Percentiles rank a stretch among this genome's conserved stretches.
These are phyloP conservation scores for Sphagnum contortum DNA, from an alignment of 225 moss, liverwort and hornwort genomes.

Conservation along the genomic window DNA sequence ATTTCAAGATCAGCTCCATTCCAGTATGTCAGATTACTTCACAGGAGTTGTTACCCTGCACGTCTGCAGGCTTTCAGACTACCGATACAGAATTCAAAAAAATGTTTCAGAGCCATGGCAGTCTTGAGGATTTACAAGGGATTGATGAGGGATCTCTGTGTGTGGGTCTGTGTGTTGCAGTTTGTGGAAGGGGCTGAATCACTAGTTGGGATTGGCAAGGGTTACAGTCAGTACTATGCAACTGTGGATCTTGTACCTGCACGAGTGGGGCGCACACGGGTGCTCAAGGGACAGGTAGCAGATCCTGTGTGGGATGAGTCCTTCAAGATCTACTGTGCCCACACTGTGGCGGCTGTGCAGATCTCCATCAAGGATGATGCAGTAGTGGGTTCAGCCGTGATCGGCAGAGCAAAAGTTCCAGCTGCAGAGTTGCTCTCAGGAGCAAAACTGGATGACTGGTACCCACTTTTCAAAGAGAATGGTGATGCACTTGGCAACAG, in stretches of 20 bases:
- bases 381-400: slow-evolving; percentile 49
- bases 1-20: not conserved
- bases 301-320: slow-evolving; percentile 74
- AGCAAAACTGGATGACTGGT: slow-evolving; percentile 49
- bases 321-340: slow-evolving; percentile 80
- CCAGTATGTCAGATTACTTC: not conserved
- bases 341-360: slow-evolving; percentile 43
- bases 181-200: slow-evolving; percentile 25
- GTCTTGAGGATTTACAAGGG: not conserved
- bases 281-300: slow-evolving; percentile 31
- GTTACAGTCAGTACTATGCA: slow-evolving; percentile 57
- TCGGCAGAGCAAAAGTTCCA: slow-evolving; percentile 57
- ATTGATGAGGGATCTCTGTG: not conserved
- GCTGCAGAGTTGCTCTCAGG: slow-evolving; percentile 38
- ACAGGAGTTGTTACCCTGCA: not conserved
- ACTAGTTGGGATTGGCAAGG: slow-evolving; percentile 25
- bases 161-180: slow-evolving; percentile 7
- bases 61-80: not conserved
- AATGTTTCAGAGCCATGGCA: not conserved
- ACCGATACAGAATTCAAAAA: not conserved
- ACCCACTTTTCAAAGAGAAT: slow-evolving; percentile 45
- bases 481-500: slow-evolving; percentile 36
- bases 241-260: slow-evolving; percentile 60
- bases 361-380: slow-evolving; percentile 58
- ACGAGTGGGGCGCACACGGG: slow-evolving; percentile 71